Conservation (phyloP, 2,329 filamentous ascomycete genomes). For the Talaromyces sp. region DNA sequence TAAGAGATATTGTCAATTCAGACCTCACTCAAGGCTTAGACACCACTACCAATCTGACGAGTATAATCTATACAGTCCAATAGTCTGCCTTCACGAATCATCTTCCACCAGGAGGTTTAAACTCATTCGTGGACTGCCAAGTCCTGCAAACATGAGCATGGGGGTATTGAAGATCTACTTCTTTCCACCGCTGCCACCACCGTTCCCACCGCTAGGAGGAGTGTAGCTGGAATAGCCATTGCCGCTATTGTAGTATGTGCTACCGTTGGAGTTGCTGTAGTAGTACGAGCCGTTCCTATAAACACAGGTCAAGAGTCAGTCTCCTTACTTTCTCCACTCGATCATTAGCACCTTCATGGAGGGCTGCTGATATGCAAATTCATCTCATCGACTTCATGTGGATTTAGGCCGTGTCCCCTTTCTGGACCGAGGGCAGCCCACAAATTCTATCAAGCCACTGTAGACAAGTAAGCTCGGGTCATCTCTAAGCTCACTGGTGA, state of each 20-base stretch:
- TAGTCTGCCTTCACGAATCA: background rate
- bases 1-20: background rate
- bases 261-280: slow-evolving; percentile 68
- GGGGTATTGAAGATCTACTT: background rate
- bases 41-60: background rate
- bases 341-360: too few species aligned
- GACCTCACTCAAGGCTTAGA: background rate
- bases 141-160: background rate
- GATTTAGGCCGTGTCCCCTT: too few species aligned
- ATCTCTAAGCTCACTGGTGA: background rate
- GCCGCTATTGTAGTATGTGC: slow-evolving; percentile 66
- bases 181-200: slow-evolving; percentile 9
- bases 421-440: too few species aligned
- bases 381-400: background rate
- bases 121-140: background rate
- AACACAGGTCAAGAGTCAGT: background rate
- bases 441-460: too few species aligned
- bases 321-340: background rate
- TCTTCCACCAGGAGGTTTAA: background rate
- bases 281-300: slow-evolving; percentile 66
- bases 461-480: too few species aligned
- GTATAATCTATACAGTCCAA: background rate
- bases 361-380: background rate
- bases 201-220: slow-evolving; percentile 46
- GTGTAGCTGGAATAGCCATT: slow-evolving; percentile 62